Evolutionary conservation across 1,284 basidiomycete genomes (phyloP), one percentile per base, ranked within the genome.

Genomic region (Ceraceosorus guamensis): DNA sequence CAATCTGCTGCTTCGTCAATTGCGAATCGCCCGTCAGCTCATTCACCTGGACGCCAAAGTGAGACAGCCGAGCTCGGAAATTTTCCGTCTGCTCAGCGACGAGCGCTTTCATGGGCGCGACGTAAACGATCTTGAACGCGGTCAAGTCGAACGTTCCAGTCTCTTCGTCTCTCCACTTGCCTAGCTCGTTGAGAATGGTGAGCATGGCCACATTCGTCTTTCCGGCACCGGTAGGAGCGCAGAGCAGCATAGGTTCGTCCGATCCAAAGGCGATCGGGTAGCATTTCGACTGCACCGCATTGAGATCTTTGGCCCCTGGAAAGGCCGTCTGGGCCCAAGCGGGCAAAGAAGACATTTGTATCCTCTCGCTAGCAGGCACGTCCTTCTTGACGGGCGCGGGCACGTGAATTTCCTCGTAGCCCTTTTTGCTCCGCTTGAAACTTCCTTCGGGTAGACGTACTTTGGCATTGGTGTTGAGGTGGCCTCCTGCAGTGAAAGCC

Each of bases 181-280:
- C 62, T 5, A 75, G 52, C 59, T 75, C 73, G 56, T 65, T 62
- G 46, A 75, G 64, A 31, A 75, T 73, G 51, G 73, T 73, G 11
- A 98, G 82, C 84, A 98, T 91, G 11, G 95, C 95, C 32, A 97
- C 95, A 70, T 99, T 99, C 34, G 95, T 99, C 91, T 99, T 99
- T 66, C 95, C 95, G 4, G 95, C 95, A 78, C 95, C 95, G 0
- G 95, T 98, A 2, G 95, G 95, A 0, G 95, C 95, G 80, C 95
- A 98, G 43, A 98, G 84, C 33, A 99, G 81, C 67, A 98, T 84
- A 0, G 93, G 92, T 67, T 98, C 92, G 68, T 96, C 91, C 24
- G 67, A 65, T 4, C 90, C 90, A 75, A 96, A 97, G 0, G 93
- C 95, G 55, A 91, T 80, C 0, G 93, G 93, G 77, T 83, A 98